phyloP scores from a whole-genome alignment of 345 rosid species.

The Mercurialis annua region DNA sequence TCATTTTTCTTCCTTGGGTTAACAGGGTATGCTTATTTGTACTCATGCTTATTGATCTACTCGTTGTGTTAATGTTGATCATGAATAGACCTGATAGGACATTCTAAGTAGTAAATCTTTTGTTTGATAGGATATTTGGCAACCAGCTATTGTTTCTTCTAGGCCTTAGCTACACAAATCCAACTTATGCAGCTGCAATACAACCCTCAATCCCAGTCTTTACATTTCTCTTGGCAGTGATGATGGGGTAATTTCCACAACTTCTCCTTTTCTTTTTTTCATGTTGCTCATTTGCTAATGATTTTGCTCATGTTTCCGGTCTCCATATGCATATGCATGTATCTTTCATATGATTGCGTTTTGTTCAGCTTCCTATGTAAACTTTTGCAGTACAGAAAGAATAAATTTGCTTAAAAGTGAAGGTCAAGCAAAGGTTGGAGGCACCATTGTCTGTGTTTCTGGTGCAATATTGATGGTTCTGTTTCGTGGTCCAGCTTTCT shows the following conservation, averaged over 20 bases:
- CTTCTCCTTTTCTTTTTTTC: conserved; percentile 2
- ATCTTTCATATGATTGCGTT: conserved; percentile 12
- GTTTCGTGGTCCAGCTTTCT: conserved; percentile 79
- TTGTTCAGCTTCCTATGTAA: conserved; percentile 16
- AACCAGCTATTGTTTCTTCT: conserved; percentile 92
- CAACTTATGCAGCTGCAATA: conserved; percentile 95
- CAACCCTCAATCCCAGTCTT: conserved; percentile 98
- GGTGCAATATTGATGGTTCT: conserved; percentile 89
- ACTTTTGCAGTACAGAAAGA: conserved; percentile 91
- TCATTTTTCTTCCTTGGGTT: conserved; percentile 89
- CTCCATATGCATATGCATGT: background rate
- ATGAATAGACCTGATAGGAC: conserved; percentile 6
- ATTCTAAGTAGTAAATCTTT: conserved; percentile 9
- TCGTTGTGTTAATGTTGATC: background rate
- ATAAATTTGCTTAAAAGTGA: conserved; percentile 68
- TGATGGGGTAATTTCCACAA: conserved; percentile 71
- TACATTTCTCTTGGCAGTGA: conserved; percentile 81
- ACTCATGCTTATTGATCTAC: conserved; percentile 8
- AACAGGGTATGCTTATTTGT: conserved; percentile 57
- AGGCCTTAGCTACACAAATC: conserved; percentile 96
- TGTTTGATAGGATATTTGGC: conserved; percentile 76
- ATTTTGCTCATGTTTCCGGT: background rate
- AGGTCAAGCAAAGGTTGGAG: conserved; percentile 89
- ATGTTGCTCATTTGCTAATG: conserved; percentile 2
- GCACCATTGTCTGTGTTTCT: conserved; percentile 73